Evolutionary conservation across 2,329 filamentous ascomycete species (phyloP).

Genomic region (Magnaporthiopsis incrustans): DNA sequence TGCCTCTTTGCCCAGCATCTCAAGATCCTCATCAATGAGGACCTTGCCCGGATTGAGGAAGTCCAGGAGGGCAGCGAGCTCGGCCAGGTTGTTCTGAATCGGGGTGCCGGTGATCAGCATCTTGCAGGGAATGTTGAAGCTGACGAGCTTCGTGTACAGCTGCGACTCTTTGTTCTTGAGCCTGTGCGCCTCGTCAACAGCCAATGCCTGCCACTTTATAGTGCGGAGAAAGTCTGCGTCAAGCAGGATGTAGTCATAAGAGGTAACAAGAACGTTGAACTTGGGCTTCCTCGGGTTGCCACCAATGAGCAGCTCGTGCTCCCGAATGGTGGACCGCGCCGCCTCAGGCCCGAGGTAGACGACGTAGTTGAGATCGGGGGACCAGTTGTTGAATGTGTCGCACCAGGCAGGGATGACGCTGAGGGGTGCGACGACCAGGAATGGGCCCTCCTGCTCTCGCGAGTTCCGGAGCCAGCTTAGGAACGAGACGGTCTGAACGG

Average conservation of each 20-base stretch:
- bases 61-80: slow-evolving; percentile 86
- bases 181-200: slow-evolving; percentile 93
- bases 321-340: slow-evolving; percentile 77
- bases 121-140: slow-evolving; percentile 81
- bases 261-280: slow-evolving; percentile 96
- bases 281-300: slow-evolving; percentile 83
- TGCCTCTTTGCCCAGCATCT: slow-evolving; percentile 51
- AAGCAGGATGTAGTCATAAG: slow-evolving; percentile 89
- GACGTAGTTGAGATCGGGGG: slow-evolving; percentile 92
- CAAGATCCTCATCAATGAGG: slow-evolving; percentile 83
- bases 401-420: slow-evolving; percentile 98
- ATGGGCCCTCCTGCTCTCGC: slow-evolving; percentile 83
- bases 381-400: slow-evolving; percentile 94
- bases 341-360: slow-evolving; percentile 89
- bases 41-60: slow-evolving; percentile 96
- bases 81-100: slow-evolving; percentile 92
- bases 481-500: slow-evolving; percentile 93
- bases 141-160: slow-evolving; percentile 75
- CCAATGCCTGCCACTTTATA: slow-evolving; percentile 96
- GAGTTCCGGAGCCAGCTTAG: slow-evolving; percentile 95
- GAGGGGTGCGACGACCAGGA: slow-evolving; percentile 92
- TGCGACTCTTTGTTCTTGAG: slow-evolving; percentile 95
- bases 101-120: slow-evolving; percentile 94
- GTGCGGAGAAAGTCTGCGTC: slow-evolving; percentile 78
- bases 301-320: slow-evolving; percentile 82